Conservation (phyloP, 441 rosid genomes). For the Capsella rubella region DNA sequence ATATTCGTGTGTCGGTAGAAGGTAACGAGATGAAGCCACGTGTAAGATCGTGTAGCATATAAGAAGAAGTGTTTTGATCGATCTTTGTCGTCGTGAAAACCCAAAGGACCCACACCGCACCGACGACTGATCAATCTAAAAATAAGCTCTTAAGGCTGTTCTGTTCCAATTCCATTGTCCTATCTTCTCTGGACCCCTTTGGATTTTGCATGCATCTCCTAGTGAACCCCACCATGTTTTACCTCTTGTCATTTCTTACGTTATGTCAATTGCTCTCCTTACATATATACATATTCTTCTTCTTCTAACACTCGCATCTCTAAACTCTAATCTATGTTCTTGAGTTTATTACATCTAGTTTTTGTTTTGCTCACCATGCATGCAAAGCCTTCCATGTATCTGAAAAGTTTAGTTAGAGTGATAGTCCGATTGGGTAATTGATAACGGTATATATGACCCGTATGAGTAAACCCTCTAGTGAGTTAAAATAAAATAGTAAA, state of each 20-base stretch:
- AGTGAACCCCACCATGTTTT: constrained; percentile 20
- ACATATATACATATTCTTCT: neutral
- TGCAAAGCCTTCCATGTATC: too few relatives aligned
- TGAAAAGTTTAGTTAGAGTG: too few relatives aligned
- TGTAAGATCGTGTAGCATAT: constrained; percentile 27
- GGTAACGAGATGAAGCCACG: constrained; percentile 34
- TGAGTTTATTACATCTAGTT: neutral
- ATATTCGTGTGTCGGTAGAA: constrained; percentile 43
- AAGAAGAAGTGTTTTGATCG: constrained; percentile 5
- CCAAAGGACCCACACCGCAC: constrained; percentile 35
- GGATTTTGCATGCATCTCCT: constrained; percentile 37
- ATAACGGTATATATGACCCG: too few relatives aligned
- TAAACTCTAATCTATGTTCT: neutral
- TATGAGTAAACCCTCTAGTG: neutral
- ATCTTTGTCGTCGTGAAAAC: constrained; percentile 22
- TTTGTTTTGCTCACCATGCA: too few relatives aligned
- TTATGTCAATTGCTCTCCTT: constrained; percentile 30
- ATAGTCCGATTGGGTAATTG: neutral
- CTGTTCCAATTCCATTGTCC: constrained; percentile 41
- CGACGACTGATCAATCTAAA: constrained; percentile 31
- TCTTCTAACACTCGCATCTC: neutral
- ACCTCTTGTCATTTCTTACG: constrained; percentile 32
- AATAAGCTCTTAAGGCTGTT: constrained; percentile 31
- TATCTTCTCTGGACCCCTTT: constrained; percentile 43
- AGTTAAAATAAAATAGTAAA: too few relatives aligned